Base-by-base conservation (phyloP, 2,329 filamentous ascomycete species). In the Chrysoporthe austroafricana region DNA sequence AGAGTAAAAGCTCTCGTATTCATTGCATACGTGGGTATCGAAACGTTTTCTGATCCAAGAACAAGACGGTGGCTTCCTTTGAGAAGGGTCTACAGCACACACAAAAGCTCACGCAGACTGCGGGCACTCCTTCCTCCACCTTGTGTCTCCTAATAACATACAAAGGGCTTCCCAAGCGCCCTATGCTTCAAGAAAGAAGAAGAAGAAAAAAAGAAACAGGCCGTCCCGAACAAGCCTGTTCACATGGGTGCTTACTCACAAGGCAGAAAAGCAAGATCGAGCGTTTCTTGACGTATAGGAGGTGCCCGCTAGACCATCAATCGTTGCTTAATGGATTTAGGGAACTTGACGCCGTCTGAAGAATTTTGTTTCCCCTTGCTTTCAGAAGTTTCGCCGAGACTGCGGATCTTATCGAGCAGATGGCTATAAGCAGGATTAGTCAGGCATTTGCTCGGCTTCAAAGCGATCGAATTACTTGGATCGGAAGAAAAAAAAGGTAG, bases 351-450 rank as follows among this genome's bases (percentile, higher is more conserved):
- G 36, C 76, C 79, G 59, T 81, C 74, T 21, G 81, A 44, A 3
- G 70, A 61, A 5, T 73, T 71, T 66, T 78, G 76, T 34, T 79
- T 74, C 18, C 79, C 75, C 18, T 73, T 73, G 43, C 73, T 71
- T 63, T 78, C 72, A 1, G 77, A 73, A 62, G 76, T 79, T 62
- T 81, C 81, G 64, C 80, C 81, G 66, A 86, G 72, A 14, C 74
- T 77, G 68, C 83, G 83, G 68, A 88, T 81, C 69, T 86, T 87
- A 14, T 85, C 83, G 64, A 88, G 81, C n/a, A 88, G 78, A 72
- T 87, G 82, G 75, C 84, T 87, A 72, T 68, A 34, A 11, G 43
- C 32, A 64, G 65, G 9, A 68, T 64, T 42, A 26, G 73, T 81
- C 74, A 81, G 78, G 72, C 70, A 77, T 75, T 18, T 65, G 74